Conservation (phyloP, 1,284 basidiomycete species). For the Ceratobasidium sp. region DNA sequence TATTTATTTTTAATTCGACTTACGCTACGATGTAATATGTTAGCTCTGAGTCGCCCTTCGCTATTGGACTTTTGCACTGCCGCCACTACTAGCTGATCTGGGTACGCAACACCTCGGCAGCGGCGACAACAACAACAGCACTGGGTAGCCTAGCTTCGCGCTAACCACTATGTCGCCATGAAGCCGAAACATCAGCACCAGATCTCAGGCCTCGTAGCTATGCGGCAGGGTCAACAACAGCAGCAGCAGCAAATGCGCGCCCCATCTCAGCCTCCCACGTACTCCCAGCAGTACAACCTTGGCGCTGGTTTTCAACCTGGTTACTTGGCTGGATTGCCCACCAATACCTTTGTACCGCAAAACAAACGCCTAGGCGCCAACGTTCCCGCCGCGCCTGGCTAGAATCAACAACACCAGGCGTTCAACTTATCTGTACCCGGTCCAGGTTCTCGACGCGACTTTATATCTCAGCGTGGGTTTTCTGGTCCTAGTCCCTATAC, state of each 20-base stretch:
- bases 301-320: conserved; percentile 32
- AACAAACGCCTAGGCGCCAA: conserved; percentile 36
- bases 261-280: conserved; percentile 46
- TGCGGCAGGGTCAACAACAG: conserved; percentile 45
- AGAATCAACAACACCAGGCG: conserved; percentile 6
- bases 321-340: conserved; percentile 13
- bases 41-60: no score
- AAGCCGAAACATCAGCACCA: conserved; percentile 31
- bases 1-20: no score
- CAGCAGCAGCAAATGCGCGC: conserved; percentile 41
- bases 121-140: conserved; percentile 54
- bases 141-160: conserved; percentile 50
- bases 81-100: no score
- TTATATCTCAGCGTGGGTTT: conserved; percentile 38
- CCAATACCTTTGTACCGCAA: conserved; percentile 37
- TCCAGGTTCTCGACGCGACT: conserved; percentile 9
- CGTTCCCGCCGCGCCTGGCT: not conserved
- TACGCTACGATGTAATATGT: no score
- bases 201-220: conserved; percentile 28
- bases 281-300: conserved; percentile 46
- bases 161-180: conserved; percentile 45
- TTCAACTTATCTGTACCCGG: conserved; percentile 32
- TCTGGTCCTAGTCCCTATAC: conserved; percentile 11
- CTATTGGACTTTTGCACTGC: no score
- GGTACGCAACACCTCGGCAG: conserved; percentile 52